Base-by-base conservation (phyloP, 1,139 yeast species). In the Taphrina sp. region DNA sequence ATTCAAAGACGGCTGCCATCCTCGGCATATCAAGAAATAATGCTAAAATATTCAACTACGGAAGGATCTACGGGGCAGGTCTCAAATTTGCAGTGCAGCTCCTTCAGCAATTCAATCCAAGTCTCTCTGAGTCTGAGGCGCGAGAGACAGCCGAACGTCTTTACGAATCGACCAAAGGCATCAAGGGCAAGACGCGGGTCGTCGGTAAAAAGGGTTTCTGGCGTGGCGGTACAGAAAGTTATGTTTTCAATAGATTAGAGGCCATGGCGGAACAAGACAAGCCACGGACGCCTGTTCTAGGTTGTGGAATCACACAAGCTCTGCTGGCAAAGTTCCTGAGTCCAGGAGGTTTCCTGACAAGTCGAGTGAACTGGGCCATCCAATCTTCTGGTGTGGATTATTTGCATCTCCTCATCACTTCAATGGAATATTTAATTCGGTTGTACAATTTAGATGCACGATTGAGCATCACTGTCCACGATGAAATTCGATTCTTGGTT, bases 311-410 rank as follows among this genome's bases (percentile, higher is more conserved):
- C 49, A 92, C 99, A 0, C 82, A 82, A 60, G 96, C 98, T 0
- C 73, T 94, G 58, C 77, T 79, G 61, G 77, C 79, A 46, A 73
- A 75, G 56, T 82, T 90, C 65, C 76, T 94, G 64, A 80, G 80
- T 58, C 74, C 79, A 43, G 81, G 81, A 58, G 73, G 79, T 1
- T 92, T 84, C 68, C 71, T 92, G 64, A 94, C 98, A 0, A 88
- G 96, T 1, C 72, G 99, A 64, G 85, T 90, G 61, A 94, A 94
- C 66, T 94, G 99, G 99, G 87, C 96, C 0, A 94, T 94, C 66
- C 99, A 94, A 68, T 88, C 96, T 38, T 88, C 96, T 0, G 99
- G 98, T 38, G 99, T 94, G 16, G 98, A 94, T 68, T 94, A 94
- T 67, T 74, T 94, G 54, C 98, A 94, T 68, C 69, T 94, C 39